Percentiles rank a stretch among this genome's conserved stretches.
phyloP scores from a whole-genome alignment of 768 basidiomycete species.

The Rhizopogon vulgaris region DNA sequence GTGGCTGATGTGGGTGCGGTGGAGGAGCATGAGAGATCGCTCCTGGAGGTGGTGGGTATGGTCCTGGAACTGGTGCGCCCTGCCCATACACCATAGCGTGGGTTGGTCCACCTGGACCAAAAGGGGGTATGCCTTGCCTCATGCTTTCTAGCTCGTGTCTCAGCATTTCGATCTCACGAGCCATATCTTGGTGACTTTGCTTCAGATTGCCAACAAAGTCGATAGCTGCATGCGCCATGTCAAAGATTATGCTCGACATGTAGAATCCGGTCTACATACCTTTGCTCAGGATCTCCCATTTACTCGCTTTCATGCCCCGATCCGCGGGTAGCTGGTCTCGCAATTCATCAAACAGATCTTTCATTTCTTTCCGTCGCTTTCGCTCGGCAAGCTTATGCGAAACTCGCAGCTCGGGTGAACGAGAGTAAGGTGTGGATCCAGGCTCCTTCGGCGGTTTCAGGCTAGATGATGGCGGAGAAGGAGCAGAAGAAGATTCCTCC shows the following conservation, averaged over 20 bases:
- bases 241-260: not conserved
- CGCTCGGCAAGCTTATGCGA: slow-evolving; percentile 97
- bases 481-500: slow-evolving; percentile 38
- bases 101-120: slow-evolving; percentile 42
- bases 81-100: slow-evolving; percentile 48
- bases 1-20: slow-evolving; percentile 25
- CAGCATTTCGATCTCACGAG: slow-evolving; percentile 71
- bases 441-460: slow-evolving; percentile 40
- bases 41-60: slow-evolving; percentile 41
- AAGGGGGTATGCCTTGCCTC: slow-evolving; percentile 54
- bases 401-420: slow-evolving; percentile 89
- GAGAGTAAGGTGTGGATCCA: slow-evolving; percentile 79
- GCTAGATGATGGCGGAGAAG: slow-evolving; percentile 28
- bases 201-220: slow-evolving; percentile 83
- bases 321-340: slow-evolving; percentile 89
- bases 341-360: slow-evolving; percentile 94
- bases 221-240: slow-evolving; percentile 49
- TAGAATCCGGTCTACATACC: slow-evolving; percentile 39
- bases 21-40: slow-evolving; percentile 37
- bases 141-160: slow-evolving; percentile 65
- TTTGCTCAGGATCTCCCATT: slow-evolving; percentile 99
- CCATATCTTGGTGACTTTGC: slow-evolving; percentile 69
- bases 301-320: slow-evolving; percentile 92
- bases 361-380: slow-evolving; percentile 98
- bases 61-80: slow-evolving; percentile 36